Evolutionary conservation across 305 asterid genomes (phyloP), one percentile per base, ranked within the genome.

Genomic region (Fraxinus sp.): DNA sequence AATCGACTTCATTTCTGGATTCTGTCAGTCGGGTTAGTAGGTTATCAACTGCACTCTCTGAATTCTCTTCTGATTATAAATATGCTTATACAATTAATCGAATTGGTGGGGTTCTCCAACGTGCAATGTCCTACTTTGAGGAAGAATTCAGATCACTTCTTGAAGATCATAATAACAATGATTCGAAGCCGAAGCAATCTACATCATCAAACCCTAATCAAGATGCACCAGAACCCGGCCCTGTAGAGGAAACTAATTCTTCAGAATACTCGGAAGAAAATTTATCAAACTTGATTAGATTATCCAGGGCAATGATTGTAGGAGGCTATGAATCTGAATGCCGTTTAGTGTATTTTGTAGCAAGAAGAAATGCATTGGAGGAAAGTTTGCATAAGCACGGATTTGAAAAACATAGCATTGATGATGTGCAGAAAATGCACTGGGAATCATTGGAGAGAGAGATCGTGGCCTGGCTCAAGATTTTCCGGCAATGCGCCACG

Each of bases 371-470:
- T 4, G 94, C 93, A 0, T 37, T 94, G 85, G 98, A 91, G 80
- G 95, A 91, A 81, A 84, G 88, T 41, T 70, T 94, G 71, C 85
- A 82, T 22, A 89, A 88, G 74, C 68, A 88, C 1, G 97, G 98
- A 3, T 89, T 93, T 71, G 95, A 92, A 59, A 93, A 91, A 30
- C 83, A 85, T 84, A 91, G 95, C 90, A 89, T 91, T 8, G 98
- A 96, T 7, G 99, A 96, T 33, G 90, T 96, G 35, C 97, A 93
- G 24, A 96, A 82, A 79, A 94, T 91, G 97, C 57, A 86, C 0
- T 91, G 98, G 97, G 98, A 96, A 3, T 13, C 89, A 4, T 81
- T 96, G 62, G 98, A 94, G 91, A 89, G 90, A 76, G 98, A 93
- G 81, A 90, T 94, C 74, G 88, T 81, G 7, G 46, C 91, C 11